These are phyloP conservation scores for Litchi chinensis DNA, from an alignment of 345 rosid genomes.

Conservation along the genomic window DNA sequence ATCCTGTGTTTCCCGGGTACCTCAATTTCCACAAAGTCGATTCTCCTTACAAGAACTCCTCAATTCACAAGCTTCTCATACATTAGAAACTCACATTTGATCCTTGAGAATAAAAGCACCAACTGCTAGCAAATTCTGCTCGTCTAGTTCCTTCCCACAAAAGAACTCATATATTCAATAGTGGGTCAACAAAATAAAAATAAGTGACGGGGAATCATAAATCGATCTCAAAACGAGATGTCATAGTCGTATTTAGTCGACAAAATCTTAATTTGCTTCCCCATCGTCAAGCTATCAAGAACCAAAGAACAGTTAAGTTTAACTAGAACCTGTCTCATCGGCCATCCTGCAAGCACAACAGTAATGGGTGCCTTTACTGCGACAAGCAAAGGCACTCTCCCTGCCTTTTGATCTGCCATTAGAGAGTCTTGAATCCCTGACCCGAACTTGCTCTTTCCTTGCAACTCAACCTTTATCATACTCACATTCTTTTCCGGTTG, in stretches of 20 bases:
- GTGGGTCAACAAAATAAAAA: not conserved
- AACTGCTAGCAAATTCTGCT: too few relatives aligned
- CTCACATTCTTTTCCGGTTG: slow-evolving; percentile 43
- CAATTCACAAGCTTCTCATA: not conserved
- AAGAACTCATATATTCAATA: too few relatives aligned
- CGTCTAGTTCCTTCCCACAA: too few relatives aligned
- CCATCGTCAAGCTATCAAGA: slow-evolving; percentile 45
- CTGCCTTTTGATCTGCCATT: slow-evolving; percentile 28
- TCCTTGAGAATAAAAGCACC: too few relatives aligned
- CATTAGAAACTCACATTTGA: too few relatives aligned
- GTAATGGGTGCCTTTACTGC: slow-evolving; percentile 41
- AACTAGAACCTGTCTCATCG: slow-evolving; percentile 38
- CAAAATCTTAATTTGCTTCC: slow-evolving; percentile 33
- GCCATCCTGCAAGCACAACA: slow-evolving; percentile 27
- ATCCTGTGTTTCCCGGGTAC: not conserved
- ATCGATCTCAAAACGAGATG: slow-evolving; percentile 21
- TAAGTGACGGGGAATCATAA: not conserved
- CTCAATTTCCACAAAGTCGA: not conserved
- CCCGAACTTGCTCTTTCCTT: slow-evolving; percentile 44
- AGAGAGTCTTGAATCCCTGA: slow-evolving; percentile 41
- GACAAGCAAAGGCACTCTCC: slow-evolving; percentile 48
- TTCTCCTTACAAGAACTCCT: not conserved
- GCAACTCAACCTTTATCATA: slow-evolving; percentile 30
- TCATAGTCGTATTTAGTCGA: slow-evolving; percentile 33
- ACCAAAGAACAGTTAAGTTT: slow-evolving; percentile 40